Percentiles rank a stretch among this genome's conserved stretches.
Evolutionary conservation across 164 flowering plant species (phyloP).

Genomic region (Magnolia kwangsiensis): DNA sequence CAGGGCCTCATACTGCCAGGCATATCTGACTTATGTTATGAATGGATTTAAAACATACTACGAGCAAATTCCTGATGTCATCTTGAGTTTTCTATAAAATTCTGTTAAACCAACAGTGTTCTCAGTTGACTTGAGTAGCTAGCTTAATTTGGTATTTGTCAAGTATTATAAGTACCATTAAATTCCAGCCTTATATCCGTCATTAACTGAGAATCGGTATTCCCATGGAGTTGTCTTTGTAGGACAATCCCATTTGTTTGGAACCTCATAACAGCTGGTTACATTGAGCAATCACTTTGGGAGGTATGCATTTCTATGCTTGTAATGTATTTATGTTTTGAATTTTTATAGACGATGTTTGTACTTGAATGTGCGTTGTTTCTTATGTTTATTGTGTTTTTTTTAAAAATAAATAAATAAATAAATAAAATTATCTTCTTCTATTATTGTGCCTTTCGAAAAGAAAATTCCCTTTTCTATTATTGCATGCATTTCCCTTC

Average conservation of each 20-base stretch:
- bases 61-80: too few relatives aligned
- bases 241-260: conserved; percentile 98
- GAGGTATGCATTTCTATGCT: conserved; percentile 50
- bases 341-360: not conserved
- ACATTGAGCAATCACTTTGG: conserved; percentile 64
- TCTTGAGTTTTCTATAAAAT: too few relatives aligned
- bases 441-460: not conserved
- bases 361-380: not conserved
- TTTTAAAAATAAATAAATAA: too few relatives aligned
- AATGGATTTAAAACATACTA: too few relatives aligned
- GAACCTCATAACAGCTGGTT: conserved; percentile 96
- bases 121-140: not conserved
- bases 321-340: not conserved
- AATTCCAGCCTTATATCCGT: not conserved
- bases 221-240: conserved; percentile 7
- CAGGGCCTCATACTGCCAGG: too few relatives aligned
- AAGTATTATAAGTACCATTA: not conserved
- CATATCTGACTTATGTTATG: too few relatives aligned
- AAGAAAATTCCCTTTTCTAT: not conserved
- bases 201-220: not conserved
- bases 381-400: not conserved
- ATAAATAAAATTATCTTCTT: too few relatives aligned
- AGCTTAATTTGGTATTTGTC: not conserved
- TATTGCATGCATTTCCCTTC: not conserved
- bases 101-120: not conserved